These are phyloP conservation scores for Hypoxylon sp. DNA, from an alignment of 2,329 filamentous ascomycete genomes.

Conservation along the genomic window DNA sequence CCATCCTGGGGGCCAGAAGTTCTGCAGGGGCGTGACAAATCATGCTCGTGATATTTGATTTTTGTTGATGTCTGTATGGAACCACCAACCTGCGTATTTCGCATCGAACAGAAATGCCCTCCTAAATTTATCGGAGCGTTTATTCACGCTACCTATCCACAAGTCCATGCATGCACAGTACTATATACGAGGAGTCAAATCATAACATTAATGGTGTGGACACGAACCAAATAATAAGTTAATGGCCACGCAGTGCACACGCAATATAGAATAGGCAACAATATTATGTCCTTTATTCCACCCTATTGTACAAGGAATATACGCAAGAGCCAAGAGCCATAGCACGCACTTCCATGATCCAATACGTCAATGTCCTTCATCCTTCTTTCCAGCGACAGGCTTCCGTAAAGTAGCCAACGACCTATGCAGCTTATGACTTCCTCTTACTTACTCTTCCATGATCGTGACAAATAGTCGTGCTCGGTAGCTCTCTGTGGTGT, in stretches of 20 bases:
- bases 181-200: not conserved
- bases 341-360: slow-evolving; percentile 20
- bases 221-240: slow-evolving; percentile 17
- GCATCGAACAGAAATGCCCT: slow-evolving; percentile 3
- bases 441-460: slow-evolving; percentile 6
- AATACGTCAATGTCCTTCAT: slow-evolving; percentile 15
- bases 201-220: slow-evolving; percentile 6
- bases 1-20: slow-evolving; percentile 21
- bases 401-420: slow-evolving; percentile 23
- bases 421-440: slow-evolving; percentile 10
- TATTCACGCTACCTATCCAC: not conserved
- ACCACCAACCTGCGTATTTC: slow-evolving; percentile 25
- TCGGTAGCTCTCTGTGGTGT: slow-evolving; percentile 26
- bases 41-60: slow-evolving; percentile 31
- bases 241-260: slow-evolving; percentile 30
- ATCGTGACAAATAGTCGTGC: slow-evolving; percentile 8
- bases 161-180: not conserved
- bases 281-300: slow-evolving; percentile 18
- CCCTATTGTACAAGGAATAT: slow-evolving; percentile 24
- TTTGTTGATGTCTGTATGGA: slow-evolving; percentile 14
- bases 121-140: slow-evolving; percentile 19
- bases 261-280: slow-evolving; percentile 39
- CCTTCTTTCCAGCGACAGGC: slow-evolving; percentile 7
- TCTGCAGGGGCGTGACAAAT: slow-evolving; percentile 33
- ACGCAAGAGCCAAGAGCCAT: slow-evolving; percentile 32